Percentiles rank a stretch among this genome's conserved stretches.
Evolutionary conservation across 441 rosid species (phyloP).

Genomic region (Manihot esculenta): DNA sequence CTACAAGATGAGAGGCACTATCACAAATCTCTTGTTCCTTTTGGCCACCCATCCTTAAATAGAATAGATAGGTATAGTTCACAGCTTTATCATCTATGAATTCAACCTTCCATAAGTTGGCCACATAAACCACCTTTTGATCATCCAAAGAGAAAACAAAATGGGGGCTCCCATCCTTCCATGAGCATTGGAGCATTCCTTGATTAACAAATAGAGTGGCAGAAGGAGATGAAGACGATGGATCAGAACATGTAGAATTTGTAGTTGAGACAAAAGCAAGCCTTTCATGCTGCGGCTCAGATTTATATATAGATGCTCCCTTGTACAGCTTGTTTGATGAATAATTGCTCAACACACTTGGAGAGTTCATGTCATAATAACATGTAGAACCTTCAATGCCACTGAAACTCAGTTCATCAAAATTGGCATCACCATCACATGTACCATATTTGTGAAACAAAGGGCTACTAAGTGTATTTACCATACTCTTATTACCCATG

Average conservation of each 20-base stretch:
- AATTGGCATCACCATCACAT: conserved; percentile 35
- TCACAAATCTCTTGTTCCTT: conserved; percentile 38
- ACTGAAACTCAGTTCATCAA: conserved; percentile 23
- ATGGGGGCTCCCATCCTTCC: conserved; percentile 60
- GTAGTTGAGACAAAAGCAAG: conserved; percentile 44
- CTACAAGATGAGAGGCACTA: conserved; percentile 48
- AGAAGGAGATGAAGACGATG: conserved; percentile 48
- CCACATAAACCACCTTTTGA: conserved; percentile 51
- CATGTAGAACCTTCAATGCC: conserved; percentile 37
- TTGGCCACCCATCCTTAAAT: conserved; percentile 36
- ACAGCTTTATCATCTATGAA: conserved; percentile 26
- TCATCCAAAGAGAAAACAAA: conserved; percentile 77
- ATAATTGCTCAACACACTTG: conserved; percentile 32
- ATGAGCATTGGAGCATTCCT: conserved; percentile 68
- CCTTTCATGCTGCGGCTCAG: conserved; percentile 29
- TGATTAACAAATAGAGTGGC: conserved; percentile 33
- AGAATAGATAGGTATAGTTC: conserved; percentile 53
- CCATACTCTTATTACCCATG: conserved; percentile 69
- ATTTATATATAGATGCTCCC: conserved; percentile 26
- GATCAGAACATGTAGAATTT: conserved; percentile 53
- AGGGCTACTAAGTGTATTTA: conserved; percentile 57
- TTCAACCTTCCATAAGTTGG: conserved; percentile 41
- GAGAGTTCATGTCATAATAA: conserved; percentile 35
- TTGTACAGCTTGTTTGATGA: conserved; percentile 33
- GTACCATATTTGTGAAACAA: conserved; percentile 40